Evolutionary conservation across 805 yeast genomes (phyloP).

Genomic region (Schizosaccharomyces lindneri): DNA sequence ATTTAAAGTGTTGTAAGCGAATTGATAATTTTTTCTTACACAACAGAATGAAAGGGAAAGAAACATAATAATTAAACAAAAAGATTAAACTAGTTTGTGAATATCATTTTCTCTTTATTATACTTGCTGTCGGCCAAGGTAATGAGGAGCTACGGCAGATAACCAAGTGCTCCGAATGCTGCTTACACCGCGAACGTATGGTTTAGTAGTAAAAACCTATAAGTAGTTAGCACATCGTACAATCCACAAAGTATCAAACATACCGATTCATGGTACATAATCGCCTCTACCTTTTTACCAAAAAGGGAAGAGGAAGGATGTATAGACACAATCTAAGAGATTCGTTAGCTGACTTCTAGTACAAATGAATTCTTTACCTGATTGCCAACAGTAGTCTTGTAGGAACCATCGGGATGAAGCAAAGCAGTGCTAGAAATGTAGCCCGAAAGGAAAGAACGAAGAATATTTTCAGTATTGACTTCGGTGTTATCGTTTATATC

Average conservation of each 20-base stretch:
- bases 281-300: constrained; percentile 59
- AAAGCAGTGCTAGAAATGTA: constrained; percentile 74
- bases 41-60: neutral
- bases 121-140: neutral
- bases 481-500: constrained; percentile 5
- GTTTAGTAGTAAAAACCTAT: constrained; percentile 46
- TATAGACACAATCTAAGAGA: constrained; percentile 4
- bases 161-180: constrained; percentile 65
- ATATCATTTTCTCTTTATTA: neutral
- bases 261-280: constrained; percentile 86
- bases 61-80: neutral
- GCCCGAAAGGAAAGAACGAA: constrained; percentile 65
- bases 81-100: too few species aligned
- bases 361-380: constrained; percentile 18
- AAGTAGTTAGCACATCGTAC: neutral
- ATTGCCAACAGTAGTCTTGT: constrained; percentile 60
- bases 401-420: constrained; percentile 84
- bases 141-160: constrained; percentile 34
- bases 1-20: neutral
- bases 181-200: constrained; percentile 77
- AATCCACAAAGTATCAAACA: neutral
- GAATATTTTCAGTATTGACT: constrained; percentile 19
- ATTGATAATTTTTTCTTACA: neutral
- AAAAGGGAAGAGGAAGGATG: constrained; percentile 22
- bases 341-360: neutral